Base-by-base conservation (phyloP, 805 yeast genomes). In the Helenozyma rhizophorensis region DNA sequence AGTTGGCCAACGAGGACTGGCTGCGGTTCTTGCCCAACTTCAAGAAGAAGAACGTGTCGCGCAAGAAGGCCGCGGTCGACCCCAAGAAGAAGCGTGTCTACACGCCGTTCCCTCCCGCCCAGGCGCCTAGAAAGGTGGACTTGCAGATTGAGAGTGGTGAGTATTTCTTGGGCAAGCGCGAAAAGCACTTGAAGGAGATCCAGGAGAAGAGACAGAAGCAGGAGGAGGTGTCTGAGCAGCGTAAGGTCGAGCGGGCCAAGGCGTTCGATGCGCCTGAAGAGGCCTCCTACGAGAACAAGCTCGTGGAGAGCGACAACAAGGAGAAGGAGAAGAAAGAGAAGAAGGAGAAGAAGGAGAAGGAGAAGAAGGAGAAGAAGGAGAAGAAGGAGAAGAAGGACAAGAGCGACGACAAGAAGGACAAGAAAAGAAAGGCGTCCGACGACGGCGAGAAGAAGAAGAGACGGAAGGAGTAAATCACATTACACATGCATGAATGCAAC, bases 81-180 rank as follows among this genome's bases (percentile, higher is more conserved):
- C 75, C 64, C 49, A 74, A 68, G 48, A 80, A 74, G 61, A 89
- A 82, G 43, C 41, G 31, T 63, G 80, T 78, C 3, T 90, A 90
- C 76, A 93, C 98, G 21, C 97, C 98, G 56, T 93, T 93, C 88
- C 98, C 98, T 67, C 97, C 98, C 50, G 84, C 86, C 32, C 98
- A 86, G 65, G 76, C 78, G 47, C 98, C 97, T 54, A 83, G 97
- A 71, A 89, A 93, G 84, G 72, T 93, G 62, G 98, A 93, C 76
- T 68, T 89, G 58, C 95, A 88, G 68, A 88, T 93, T 62, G 98
- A 93, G 62, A 80, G 94, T 69, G 98, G 98, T 76, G 98, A 93
- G 62, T 93, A 87, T 65, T 93, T 93, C 77, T 71, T 93, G 65
- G 84, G 87, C 40, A 83, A 86, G 68, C 76, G 70, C 51, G 95